phyloP scores from a whole-genome alignment of 768 basidiomycete species.

The Coprinellus micaceus region DNA sequence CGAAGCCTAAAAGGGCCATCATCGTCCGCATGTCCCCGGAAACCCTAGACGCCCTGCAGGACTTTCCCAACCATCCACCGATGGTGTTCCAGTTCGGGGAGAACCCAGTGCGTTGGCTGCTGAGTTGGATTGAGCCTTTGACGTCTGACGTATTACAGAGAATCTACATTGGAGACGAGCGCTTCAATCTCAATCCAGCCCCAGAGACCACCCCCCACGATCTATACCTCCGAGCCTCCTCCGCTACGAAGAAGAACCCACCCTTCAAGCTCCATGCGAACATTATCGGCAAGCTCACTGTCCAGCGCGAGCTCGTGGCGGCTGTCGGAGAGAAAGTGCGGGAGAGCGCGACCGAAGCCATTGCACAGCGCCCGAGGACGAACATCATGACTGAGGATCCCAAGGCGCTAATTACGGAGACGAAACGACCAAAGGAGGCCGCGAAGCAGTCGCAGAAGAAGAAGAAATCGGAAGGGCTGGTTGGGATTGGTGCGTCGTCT shows the following conservation, averaged over 20 bases:
- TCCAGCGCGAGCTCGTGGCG: slow-evolving; percentile 57
- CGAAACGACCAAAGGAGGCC: slow-evolving; percentile 6
- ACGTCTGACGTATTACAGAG: slow-evolving; percentile 40
- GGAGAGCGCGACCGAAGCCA: slow-evolving; percentile 44
- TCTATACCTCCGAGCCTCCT: slow-evolving; percentile 64
- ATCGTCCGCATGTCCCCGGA: slow-evolving; percentile 72
- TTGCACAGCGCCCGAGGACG: slow-evolving; percentile 40
- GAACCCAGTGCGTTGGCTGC: slow-evolving; percentile 44
- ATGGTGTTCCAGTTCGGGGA: slow-evolving; percentile 64
- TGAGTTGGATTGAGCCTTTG: slow-evolving; percentile 1
- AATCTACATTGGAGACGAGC: slow-evolving; percentile 60
- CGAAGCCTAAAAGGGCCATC: slow-evolving; percentile 70
- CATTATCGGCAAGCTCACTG: slow-evolving; percentile 67
- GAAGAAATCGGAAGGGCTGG: slow-evolving; percentile 24
- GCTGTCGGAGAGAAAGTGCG: slow-evolving; percentile 42
- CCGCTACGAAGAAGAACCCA: slow-evolving; percentile 52
- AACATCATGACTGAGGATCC: slow-evolving; percentile 49
- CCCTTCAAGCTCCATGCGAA: slow-evolving; percentile 73
- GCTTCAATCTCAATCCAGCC: slow-evolving; percentile 56
- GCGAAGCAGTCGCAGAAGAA: slow-evolving; percentile 27
- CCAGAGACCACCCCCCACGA: slow-evolving; percentile 60
- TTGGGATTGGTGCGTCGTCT: not conserved
- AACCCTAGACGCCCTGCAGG: slow-evolving; percentile 64
- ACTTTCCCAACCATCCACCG: slow-evolving; percentile 37
- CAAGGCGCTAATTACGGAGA: slow-evolving; percentile 31